Conservation (phyloP, 768 basidiomycete species). For the Termitomyces titanicus region DNA sequence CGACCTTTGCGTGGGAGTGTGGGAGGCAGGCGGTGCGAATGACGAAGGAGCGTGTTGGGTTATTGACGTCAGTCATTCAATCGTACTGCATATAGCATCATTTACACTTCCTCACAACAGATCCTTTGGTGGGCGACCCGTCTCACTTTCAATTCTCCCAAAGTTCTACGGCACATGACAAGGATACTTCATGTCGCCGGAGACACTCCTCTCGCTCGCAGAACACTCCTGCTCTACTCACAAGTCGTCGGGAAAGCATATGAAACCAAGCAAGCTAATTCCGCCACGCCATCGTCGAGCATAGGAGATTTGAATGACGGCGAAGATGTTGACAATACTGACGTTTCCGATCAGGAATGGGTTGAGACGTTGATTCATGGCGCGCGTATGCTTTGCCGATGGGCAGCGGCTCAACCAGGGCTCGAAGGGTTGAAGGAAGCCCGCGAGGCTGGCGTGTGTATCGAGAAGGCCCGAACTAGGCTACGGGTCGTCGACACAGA, state of each 20-base stretch:
- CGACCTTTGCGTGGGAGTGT: constrained; percentile 74
- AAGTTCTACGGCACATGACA: constrained; percentile 81
- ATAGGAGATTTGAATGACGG: constrained; percentile 4
- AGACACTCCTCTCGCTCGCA: constrained; percentile 60
- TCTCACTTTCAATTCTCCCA: constrained; percentile 90
- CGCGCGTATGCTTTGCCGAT: constrained; percentile 68
- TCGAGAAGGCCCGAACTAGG: constrained; percentile 59
- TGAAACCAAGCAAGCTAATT: constrained; percentile 39
- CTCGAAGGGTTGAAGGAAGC: constrained; percentile 53
- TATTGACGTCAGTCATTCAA: constrained; percentile 59
- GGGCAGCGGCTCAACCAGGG: constrained; percentile 29
- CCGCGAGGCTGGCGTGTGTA: constrained; percentile 54
- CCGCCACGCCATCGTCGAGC: not conserved
- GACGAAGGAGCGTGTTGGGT: constrained; percentile 72
- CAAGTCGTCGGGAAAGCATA: constrained; percentile 83
- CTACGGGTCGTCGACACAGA: constrained; percentile 40
- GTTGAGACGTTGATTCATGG: constrained; percentile 78
- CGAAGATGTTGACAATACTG: constrained; percentile 35
- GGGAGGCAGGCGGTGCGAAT: constrained; percentile 70
- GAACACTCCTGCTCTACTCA: constrained; percentile 77
- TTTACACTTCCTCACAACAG: constrained; percentile 30
- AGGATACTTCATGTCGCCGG: constrained; percentile 63
- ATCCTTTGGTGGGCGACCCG: constrained; percentile 93
- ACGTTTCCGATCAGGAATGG: constrained; percentile 47
- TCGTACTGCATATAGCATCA: not conserved